Percentiles rank a stretch among this genome's conserved stretches.
phyloP scores from a whole-genome alignment of 495 filamentous ascomycete species.

The Daldinia decipiens region DNA sequence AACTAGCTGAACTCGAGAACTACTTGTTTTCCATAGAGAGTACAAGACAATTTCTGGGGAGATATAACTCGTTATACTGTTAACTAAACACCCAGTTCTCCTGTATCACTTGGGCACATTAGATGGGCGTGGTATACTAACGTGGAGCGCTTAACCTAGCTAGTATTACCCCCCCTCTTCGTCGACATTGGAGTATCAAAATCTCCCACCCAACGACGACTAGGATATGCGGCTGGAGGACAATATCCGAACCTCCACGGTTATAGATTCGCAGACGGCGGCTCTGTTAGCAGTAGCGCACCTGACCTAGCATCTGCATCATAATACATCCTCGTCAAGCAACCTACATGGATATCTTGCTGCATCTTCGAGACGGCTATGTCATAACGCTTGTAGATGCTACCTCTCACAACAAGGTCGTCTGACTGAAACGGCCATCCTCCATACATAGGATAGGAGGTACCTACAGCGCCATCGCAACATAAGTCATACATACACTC shows the following conservation, averaged over 20 bases:
- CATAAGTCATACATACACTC: background rate
- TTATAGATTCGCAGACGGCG: conserved; percentile 21
- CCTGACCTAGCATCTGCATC: conserved; percentile 22
- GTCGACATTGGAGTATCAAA: background rate
- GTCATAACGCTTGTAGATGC: conserved; percentile 26
- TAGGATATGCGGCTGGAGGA: background rate
- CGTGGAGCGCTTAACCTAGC: background rate
- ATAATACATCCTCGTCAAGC: background rate
- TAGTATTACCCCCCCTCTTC: background rate
- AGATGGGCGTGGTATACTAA: background rate
- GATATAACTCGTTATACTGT: background rate
- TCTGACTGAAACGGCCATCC: conserved; percentile 18
- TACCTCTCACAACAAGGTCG: conserved; percentile 33
- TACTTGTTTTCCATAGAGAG: background rate
- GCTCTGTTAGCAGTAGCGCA: conserved; percentile 20
- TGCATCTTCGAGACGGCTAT: conserved; percentile 14
- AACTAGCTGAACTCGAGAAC: background rate
- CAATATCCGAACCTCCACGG: conserved; percentile 5
- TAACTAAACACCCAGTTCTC: background rate
- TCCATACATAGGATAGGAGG: background rate
- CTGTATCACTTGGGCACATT: no score
- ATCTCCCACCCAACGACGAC: background rate
- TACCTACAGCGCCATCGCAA: background rate
- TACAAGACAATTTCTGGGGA: background rate
- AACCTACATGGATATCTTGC: conserved; percentile 15